Evolutionary conservation across 106 monocot genomes (phyloP), one percentile per base, ranked within the genome.

Genomic region (Amphibolis antarctica): DNA sequence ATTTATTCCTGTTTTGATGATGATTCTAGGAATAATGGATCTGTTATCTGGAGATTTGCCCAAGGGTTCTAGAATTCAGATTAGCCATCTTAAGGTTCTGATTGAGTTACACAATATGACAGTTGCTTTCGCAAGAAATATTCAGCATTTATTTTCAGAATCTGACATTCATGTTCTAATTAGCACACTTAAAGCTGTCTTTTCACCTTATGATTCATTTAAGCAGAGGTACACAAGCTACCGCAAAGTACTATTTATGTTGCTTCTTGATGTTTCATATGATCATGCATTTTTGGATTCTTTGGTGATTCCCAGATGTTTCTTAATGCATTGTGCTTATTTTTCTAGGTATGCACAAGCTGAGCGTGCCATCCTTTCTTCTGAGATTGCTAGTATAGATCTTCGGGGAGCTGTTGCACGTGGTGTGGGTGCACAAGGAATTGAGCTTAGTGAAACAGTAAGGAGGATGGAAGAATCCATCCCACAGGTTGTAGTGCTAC

Each of bases 371-470:
- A 83, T 98, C 44, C 82, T 98, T 62, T 88, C 82, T 15, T 86
- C 90, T 62, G 90, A 86, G 71, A 84, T 98, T 63, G 44, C 78
- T 43, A 51, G 66, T 60, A 72, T 98, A 72, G 91, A 98, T 55
- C 84, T 98, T 20, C 81, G 85, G 12, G 86, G 86, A 0, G 96
- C 96, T 59, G 90, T 98, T 55, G 66, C 96, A 20, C 90, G 96
- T 62, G 90, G 90, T 65, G 82, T 98, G 5, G 96, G 96, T 62
- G 96, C 96, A 49, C 96, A 91, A 63, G 91, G 96, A 50, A 98
- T 98, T 72, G 96, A 98, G 77, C 90, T 98, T 26, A 98, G 96
- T 75, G 96, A 98, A 83, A 98, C 96, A 44, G 96, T 98, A 48
- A 58, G 96, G 36, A 86, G 96, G 60, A 98, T 98, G 96, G 96